Evolutionary conservation across 2,329 filamentous ascomycete species (phyloP), one percentile per base, ranked within the genome.

Genomic region (Fusarium udum): DNA sequence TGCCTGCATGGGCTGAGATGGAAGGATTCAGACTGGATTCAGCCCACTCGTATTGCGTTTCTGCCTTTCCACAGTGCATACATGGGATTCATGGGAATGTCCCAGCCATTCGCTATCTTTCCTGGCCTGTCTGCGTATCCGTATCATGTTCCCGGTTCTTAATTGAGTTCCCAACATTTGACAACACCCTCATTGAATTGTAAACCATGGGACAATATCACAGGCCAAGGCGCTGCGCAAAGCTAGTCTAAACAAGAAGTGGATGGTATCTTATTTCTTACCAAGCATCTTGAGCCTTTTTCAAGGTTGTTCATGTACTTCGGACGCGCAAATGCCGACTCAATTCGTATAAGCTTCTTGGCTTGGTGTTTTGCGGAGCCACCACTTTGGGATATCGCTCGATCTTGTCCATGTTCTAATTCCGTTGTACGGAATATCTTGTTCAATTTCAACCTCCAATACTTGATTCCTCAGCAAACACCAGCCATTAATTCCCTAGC

Each of bases 401-500:
- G 45, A 63, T 65, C 31, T 58, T 45, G 37, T 20, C 67, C 48
- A 28, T 69, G 56, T 43, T 49, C 61, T 67, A 64, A 69, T 73
- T 71, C 63, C 64, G 69, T 65, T 37, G 32, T 37, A 63, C 71
- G 64, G 71, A 71, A 52, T 58, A 32, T 16, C 43, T 36, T 45
- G 16, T 28, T 26, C 9, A 18, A 39, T 39, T 37, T 49, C 28
- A 59, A 48, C 31, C 13, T n/a, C 13, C 31, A 46, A 32, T 14
- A n/a, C 45, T 43, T 65, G 52, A 69, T 53, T 64, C 32, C 66
- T 56, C 65, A 59, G 63, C 40, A 15, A 51, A 51, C 22, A 45
- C 48, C 59, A 42, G 39, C 37, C 46, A 45, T 73, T 64, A 72
- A 36, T 64, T 71, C 49, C 69, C 71, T 67, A 92, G 81, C 24